A percentile compares a stretch with the other conserved stretches of the same genome.
phyloP scores from a whole-genome alignment of 2,329 filamentous ascomycete genomes.

The Diaporthe sp. region DNA sequence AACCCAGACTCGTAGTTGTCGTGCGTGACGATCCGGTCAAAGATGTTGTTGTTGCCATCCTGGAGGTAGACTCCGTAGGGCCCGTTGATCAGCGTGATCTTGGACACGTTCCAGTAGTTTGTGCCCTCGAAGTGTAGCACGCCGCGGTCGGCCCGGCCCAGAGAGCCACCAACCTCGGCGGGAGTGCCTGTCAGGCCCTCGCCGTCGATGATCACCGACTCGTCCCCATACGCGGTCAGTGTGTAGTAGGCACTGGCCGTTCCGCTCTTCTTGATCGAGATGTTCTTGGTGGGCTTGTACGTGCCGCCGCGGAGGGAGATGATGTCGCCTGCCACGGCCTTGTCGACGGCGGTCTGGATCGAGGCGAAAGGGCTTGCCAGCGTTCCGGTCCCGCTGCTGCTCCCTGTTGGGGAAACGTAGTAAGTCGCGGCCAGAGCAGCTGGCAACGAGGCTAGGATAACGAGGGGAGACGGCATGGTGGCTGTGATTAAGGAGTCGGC shows the following conservation, averaged over 20 bases:
- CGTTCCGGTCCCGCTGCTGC: constrained; percentile 50
- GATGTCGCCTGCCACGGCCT: constrained; percentile 56
- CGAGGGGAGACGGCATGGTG: neutral
- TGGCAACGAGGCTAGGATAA: neutral
- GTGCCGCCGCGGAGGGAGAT: constrained; percentile 57
- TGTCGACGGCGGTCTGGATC: constrained; percentile 58
- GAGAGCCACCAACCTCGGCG: constrained; percentile 49
- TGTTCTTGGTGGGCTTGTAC: constrained; percentile 57
- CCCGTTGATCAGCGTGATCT: constrained; percentile 50
- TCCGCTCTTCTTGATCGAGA: constrained; percentile 57
- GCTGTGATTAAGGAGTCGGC: neutral
- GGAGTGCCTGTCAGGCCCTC: constrained; percentile 54
- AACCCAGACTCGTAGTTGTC: constrained; percentile 53
- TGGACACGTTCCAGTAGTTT: constrained; percentile 58
- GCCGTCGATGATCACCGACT: constrained; percentile 58
- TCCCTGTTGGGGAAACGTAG: constrained; percentile 57
- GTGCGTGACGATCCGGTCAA: constrained; percentile 48
- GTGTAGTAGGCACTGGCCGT: constrained; percentile 52
- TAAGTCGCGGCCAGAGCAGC: constrained; percentile 46
- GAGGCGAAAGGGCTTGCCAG: constrained; percentile 53
- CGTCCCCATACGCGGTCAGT: constrained; percentile 52
- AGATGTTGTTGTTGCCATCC: constrained; percentile 50
- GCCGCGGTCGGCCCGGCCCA: constrained; percentile 54
- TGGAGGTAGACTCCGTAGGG: constrained; percentile 50
- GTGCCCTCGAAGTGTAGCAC: constrained; percentile 57